phyloP scores from a whole-genome alignment of 805 yeast genomes.

The Metschnikowia drakensbergensis region DNA sequence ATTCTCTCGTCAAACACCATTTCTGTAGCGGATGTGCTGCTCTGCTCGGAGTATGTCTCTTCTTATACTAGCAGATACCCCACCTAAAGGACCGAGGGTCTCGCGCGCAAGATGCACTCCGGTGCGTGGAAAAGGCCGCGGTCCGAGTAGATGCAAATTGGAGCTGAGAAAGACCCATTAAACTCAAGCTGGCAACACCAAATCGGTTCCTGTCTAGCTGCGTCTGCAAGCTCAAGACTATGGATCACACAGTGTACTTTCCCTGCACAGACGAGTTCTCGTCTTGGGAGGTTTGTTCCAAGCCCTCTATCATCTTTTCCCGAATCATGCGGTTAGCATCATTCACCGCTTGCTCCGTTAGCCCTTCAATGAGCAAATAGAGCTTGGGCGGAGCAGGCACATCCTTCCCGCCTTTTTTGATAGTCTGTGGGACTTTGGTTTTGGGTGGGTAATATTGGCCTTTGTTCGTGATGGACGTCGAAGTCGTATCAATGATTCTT shows the following conservation, averaged over 20 bases:
- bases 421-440: constrained; percentile 47
- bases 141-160: not conserved
- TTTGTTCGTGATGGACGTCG: constrained; percentile 73
- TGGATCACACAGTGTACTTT: constrained; percentile 45
- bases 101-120: not conserved
- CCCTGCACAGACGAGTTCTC: constrained; percentile 42
- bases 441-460: constrained; percentile 62
- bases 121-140: not conserved
- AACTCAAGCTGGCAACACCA: too few species aligned
- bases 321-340: constrained; percentile 58
- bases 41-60: not conserved
- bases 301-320: constrained; percentile 52
- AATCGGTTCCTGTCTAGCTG: not conserved
- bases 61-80: constrained; percentile 1
- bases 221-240: too few species aligned
- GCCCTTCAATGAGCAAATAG: constrained; percentile 74
- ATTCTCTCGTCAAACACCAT: constrained; percentile 9
- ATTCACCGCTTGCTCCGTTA: constrained; percentile 52
- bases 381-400: constrained; percentile 65
- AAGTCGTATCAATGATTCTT: constrained; percentile 64
- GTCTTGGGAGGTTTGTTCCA: constrained; percentile 46
- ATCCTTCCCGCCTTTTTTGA: constrained; percentile 43
- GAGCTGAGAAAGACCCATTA: too few species aligned
- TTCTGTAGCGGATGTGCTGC: not conserved
- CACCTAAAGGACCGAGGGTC: constrained; percentile 1